A percentile compares a stretch with the other conserved stretches of the same genome.
These are phyloP conservation scores for Ogataea nonfermentans DNA, from an alignment of 805 yeast species.

Conservation along the genomic window DNA sequence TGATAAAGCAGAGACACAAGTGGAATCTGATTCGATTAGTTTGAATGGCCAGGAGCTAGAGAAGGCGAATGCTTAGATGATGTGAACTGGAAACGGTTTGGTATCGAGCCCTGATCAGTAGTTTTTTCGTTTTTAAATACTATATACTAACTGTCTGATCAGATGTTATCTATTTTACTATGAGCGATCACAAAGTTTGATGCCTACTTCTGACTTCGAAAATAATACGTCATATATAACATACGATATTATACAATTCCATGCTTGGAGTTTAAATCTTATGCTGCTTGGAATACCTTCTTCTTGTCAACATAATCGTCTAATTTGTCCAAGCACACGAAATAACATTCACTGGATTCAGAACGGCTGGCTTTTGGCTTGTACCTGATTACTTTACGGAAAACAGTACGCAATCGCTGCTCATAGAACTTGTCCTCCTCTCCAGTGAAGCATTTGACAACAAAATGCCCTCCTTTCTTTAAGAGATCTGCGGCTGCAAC, in stretches of 20 bases:
- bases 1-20: constrained; percentile 26
- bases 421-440: constrained; percentile 70
- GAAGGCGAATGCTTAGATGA: constrained; percentile 17
- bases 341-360: constrained; percentile 81
- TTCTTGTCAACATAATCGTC: constrained; percentile 41
- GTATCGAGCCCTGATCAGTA: too few relatives aligned
- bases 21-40: constrained; percentile 36
- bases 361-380: constrained; percentile 81
- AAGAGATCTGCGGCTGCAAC: constrained; percentile 71
- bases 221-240: too few relatives aligned
- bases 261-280: not conserved
- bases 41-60: constrained; percentile 21
- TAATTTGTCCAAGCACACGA: constrained; percentile 60
- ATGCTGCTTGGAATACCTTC: constrained; percentile 39
- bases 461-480: constrained; percentile 65
- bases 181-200: too few relatives aligned
- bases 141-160: too few relatives aligned
- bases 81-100: not conserved
- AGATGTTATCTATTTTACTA: too few relatives aligned
- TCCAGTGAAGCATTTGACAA: constrained; percentile 86
- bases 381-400: constrained; percentile 59
- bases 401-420: constrained; percentile 52
- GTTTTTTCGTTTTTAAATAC: too few relatives aligned
- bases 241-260: not conserved
- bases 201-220: too few relatives aligned